Evolutionary conservation across 352 stramenopile genomes (phyloP), one percentile per base, ranked within the genome.

Genomic region (Globisporangium polare): DNA sequence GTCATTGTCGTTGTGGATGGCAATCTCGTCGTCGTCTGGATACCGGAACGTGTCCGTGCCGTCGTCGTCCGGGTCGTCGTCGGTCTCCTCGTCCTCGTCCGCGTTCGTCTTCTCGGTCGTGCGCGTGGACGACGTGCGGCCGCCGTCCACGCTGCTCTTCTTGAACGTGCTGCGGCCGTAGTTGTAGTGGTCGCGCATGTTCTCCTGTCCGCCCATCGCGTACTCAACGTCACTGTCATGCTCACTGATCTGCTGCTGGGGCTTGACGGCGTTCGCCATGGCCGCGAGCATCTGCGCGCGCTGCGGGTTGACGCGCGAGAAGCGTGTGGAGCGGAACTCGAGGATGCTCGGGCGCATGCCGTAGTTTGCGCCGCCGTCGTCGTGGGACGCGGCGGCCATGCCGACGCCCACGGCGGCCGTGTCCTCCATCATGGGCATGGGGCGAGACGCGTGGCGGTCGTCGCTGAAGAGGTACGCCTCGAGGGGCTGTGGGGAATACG

Each of bases 231-330:
- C 52, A 20, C 15, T n/a, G 13, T 22, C 46, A 26, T 63, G 18
- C 15, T 63, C 54, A n/a, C 35, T 37, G n/a, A 22, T 61, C 15
- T 27, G 35, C 12, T 31, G 60, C 18, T 43, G 49, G 5, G 29
- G 26, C 31, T 66, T 66, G n/a, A 53, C 55, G 1, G 62, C 57
- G 20, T 68, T 41, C 29, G 55, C 73, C 22, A 80, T 69, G 9
- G 67, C 69, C 39, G 69, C 70, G 52, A 77, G 55, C 13, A 84
- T 76, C 47, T 83, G 77, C 13, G 79, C 73, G 46, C 79, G 73
- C 39, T 82, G 77, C 37, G 78, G 62, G 45, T 78, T 80, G 27
- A 77, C 65, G 31, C 74, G 75, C 62, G 77, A 55, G 58, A 83
- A 75, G 15, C 77, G 77, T 45, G 77, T 78, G 2, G 70, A 67